Evolutionary conservation across 208 protist species (phyloP).

Genomic region (Wallacemonas sp.): DNA sequence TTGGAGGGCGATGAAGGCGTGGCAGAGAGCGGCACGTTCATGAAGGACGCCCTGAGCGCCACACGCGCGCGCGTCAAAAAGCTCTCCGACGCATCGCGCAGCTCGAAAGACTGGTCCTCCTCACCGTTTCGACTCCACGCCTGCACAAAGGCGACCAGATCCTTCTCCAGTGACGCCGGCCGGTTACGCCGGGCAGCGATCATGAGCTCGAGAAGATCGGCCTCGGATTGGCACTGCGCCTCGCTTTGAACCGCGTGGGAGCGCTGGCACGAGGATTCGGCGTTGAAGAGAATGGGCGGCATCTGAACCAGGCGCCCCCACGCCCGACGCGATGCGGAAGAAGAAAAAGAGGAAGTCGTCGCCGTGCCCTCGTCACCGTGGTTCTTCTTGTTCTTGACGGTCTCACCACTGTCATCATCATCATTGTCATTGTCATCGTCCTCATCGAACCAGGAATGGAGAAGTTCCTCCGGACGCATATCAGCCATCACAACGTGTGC

Average conservation of each 20-base stretch:
- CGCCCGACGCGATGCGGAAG: too few species aligned
- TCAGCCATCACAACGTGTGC: slow-evolving; percentile 26
- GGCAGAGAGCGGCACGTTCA: too few species aligned
- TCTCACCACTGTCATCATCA: background rate
- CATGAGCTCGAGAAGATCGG: slow-evolving; percentile 30
- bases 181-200: slow-evolving; percentile 30
- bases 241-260: slow-evolving; percentile 23
- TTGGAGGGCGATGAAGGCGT: too few species aligned
- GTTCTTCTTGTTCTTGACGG: background rate
- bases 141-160: slow-evolving; percentile 2
- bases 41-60: slow-evolving; percentile 17
- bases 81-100: slow-evolving; percentile 1
- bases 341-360: too few species aligned
- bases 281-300: slow-evolving; percentile 40
- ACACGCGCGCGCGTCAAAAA: slow-evolving; percentile 13
- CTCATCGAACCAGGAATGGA: background rate
- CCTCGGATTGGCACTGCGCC: slow-evolving; percentile 23
- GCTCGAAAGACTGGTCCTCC: slow-evolving; percentile 2
- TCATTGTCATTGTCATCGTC: background rate
- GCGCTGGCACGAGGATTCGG: slow-evolving; percentile 33
- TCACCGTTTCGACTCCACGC: slow-evolving; percentile 9
- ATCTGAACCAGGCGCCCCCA: slow-evolving; percentile 30
- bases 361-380: background rate
- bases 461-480: slow-evolving; percentile 1
- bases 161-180: slow-evolving; percentile 2